phyloP scores from a whole-genome alignment of 2,329 filamentous ascomycete genomes.

The Penicillium expansum region DNA sequence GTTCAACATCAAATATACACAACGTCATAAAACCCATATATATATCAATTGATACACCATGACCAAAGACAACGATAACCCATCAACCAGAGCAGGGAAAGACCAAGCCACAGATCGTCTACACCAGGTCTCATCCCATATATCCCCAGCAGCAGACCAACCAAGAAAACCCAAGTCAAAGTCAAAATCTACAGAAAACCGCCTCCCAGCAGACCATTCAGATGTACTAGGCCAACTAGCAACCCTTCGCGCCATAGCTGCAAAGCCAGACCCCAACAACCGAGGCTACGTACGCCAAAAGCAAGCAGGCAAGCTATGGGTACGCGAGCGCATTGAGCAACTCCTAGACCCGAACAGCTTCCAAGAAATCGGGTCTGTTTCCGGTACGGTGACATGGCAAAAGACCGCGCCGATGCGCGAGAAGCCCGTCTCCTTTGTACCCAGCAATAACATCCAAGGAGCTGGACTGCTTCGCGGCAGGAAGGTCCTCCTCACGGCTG shows the following conservation, averaged over 20 bases:
- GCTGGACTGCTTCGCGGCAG: slow-evolving; percentile 54
- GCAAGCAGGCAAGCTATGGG: slow-evolving; percentile 63
- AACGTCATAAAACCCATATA: too few species aligned
- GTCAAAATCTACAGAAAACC: slow-evolving; percentile 25
- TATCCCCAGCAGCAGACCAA: slow-evolving; percentile 24
- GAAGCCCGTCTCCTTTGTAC: slow-evolving; percentile 52
- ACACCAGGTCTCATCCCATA: slow-evolving; percentile 48
- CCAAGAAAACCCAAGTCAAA: slow-evolving; percentile 33
- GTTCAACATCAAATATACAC: too few species aligned
- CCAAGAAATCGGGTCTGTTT: slow-evolving; percentile 59
- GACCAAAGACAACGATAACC: slow-evolving; percentile 17
- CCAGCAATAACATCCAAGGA: slow-evolving; percentile 63
- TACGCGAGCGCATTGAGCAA: slow-evolving; percentile 58
- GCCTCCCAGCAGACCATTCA: slow-evolving; percentile 59
- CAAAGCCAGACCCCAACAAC: slow-evolving; percentile 55
- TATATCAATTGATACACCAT: background rate
- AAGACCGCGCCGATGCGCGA: slow-evolving; percentile 38
- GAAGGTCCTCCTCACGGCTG: too few species aligned
- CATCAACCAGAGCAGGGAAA: slow-evolving; percentile 3
- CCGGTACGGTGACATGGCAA: slow-evolving; percentile 59
- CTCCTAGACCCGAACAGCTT: slow-evolving; percentile 59
- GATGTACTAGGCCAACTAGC: slow-evolving; percentile 60
- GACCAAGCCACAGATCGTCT: slow-evolving; percentile 45
- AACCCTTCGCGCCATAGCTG: slow-evolving; percentile 52
- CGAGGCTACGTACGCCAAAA: slow-evolving; percentile 63